These are phyloP conservation scores for Physaria fendleri DNA, from an alignment of 345 rosid species.

Conservation along the genomic window DNA sequence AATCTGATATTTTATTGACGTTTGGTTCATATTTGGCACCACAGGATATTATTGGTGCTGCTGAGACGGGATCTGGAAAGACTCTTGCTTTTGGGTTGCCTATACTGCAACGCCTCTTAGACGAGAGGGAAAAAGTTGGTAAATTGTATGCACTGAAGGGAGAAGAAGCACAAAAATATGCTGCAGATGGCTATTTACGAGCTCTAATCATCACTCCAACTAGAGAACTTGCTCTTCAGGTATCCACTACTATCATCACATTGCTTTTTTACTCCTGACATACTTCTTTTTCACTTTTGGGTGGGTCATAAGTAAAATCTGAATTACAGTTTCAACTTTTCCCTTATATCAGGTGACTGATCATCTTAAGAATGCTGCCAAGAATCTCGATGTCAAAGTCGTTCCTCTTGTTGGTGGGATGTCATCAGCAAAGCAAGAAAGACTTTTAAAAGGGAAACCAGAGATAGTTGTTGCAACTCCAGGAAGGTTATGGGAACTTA, in stretches of 20 bases:
- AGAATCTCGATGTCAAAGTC: conserved; percentile 51
- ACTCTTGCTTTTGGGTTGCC: conserved; percentile 99
- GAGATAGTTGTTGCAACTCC: conserved; percentile 92
- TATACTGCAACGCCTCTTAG: conserved; percentile 81
- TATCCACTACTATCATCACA: conserved; percentile 21
- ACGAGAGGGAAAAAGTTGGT: conserved; percentile 65
- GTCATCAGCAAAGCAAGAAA: conserved; percentile 85
- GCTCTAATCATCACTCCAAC: conserved; percentile 95
- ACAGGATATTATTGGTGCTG: conserved; percentile 96
- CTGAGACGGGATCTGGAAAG: conserved; percentile 98
- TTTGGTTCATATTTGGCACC: conserved; percentile 13
- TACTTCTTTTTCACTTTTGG: neutral
- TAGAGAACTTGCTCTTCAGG: conserved; percentile 95
- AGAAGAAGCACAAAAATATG: conserved; percentile 54
- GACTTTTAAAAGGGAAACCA: conserved; percentile 79
- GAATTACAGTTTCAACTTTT: conserved; percentile 5
- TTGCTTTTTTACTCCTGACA: neutral
- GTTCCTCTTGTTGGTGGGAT: conserved; percentile 96
- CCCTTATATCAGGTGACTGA: conserved; percentile 56
- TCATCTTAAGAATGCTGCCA: conserved; percentile 72
- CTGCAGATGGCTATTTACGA: conserved; percentile 64
- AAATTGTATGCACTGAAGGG: conserved; percentile 45
- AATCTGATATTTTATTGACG: neutral
- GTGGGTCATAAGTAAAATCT: neutral
- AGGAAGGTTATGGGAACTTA: conserved; percentile 96